phyloP scores from a whole-genome alignment of 2,329 filamentous ascomycete genomes.

The Penicillium sp. region DNA sequence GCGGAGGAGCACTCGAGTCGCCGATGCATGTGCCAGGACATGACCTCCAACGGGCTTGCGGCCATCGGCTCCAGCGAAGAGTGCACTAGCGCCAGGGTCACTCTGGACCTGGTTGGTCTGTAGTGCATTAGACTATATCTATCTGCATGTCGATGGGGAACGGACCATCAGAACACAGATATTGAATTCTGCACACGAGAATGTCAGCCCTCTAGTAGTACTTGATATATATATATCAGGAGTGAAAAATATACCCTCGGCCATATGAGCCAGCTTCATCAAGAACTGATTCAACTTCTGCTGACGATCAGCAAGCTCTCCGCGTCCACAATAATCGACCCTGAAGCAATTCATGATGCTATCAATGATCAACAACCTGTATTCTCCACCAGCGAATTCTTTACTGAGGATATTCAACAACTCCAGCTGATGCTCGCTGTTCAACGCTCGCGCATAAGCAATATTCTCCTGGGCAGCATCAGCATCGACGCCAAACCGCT shows the following conservation, averaged over 20 bases:
- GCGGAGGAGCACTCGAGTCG: constrained; percentile 56
- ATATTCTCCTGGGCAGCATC: constrained; percentile 58
- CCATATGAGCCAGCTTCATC: constrained; percentile 55
- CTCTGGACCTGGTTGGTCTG: constrained; percentile 64
- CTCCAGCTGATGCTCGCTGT: constrained; percentile 59
- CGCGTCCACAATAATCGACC: constrained; percentile 58
- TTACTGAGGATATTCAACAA: constrained; percentile 53
- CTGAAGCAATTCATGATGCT: constrained; percentile 63
- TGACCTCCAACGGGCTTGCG: constrained; percentile 60
- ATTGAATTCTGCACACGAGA: constrained; percentile 59
- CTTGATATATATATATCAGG: no score
- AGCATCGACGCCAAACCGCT: constrained; percentile 55
- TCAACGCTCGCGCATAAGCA: constrained; percentile 54
- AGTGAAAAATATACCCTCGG: no score
- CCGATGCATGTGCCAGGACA: constrained; percentile 60
- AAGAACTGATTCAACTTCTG: constrained; percentile 60
- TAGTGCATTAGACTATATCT: constrained; percentile 1
- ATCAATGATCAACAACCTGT: constrained; percentile 59
- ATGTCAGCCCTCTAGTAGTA: no score
- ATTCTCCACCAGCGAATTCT: constrained; percentile 55
- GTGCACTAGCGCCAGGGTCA: constrained; percentile 58
- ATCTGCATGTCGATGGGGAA: no score
- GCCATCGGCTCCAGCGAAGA: constrained; percentile 60
- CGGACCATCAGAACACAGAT: constrained; percentile 54
- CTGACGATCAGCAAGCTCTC: constrained; percentile 61